Conservation (phyloP, 306 rosid species). For the Vigna mungo region DNA sequence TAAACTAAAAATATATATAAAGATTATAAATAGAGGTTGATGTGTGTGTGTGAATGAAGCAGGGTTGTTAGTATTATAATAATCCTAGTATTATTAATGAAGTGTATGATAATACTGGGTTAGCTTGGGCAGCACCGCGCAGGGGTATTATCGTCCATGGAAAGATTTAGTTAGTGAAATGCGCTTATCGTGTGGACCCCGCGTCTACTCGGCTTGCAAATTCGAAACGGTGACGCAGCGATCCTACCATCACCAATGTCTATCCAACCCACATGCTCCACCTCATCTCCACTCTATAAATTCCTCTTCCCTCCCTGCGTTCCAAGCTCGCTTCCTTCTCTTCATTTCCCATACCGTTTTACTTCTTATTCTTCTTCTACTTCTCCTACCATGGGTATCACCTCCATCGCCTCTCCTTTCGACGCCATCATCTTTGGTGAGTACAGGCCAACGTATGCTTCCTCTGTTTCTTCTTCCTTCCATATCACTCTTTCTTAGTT, state of each 20-base stretch:
- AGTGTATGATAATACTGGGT: too few relatives aligned
- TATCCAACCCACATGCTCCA: conserved; percentile 37
- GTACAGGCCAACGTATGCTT: background rate
- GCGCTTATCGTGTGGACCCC: conserved; percentile 34
- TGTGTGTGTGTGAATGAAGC: background rate
- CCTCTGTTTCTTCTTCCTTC: background rate
- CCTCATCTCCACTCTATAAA: conserved; percentile 36
- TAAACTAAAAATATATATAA: background rate
- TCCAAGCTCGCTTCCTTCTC: background rate
- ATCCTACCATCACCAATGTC: background rate
- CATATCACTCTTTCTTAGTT: background rate
- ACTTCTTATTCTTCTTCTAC: background rate
- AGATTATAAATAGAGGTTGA: background rate
- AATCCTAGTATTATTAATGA: background rate
- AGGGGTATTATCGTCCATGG: background rate
- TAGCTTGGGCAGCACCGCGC: background rate
- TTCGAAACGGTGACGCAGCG: conserved; percentile 38
- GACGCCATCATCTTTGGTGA: conserved; percentile 68
- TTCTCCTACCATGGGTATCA: conserved; percentile 49
- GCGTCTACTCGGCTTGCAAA: conserved; percentile 39
- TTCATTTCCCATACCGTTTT: background rate
- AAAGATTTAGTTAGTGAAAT: background rate
- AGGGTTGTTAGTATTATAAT: background rate
- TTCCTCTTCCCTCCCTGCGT: background rate
- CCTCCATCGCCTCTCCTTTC: conserved; percentile 46